Evolutionary conservation across 345 rosid species (phyloP), one percentile per base, ranked within the genome.

Genomic region (Eucalyptus cladocalyx): DNA sequence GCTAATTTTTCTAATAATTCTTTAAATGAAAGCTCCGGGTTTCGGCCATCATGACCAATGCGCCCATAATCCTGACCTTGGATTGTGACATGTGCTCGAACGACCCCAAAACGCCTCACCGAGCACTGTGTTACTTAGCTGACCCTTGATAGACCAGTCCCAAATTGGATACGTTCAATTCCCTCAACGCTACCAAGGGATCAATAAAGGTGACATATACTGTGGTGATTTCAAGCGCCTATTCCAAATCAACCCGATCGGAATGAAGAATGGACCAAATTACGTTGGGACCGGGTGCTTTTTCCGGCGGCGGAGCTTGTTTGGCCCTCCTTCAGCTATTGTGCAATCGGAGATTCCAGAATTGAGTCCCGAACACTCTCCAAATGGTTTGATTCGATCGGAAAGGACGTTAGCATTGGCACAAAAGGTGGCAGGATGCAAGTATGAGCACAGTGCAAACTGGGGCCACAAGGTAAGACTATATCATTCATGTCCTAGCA

Each of bases 31-130:
- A 97, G 99, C 86, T 97, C 45, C 93, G 99, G 14, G 99, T 97
- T 14, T 97, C 99, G 13, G 93, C 93, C 4, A 88, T 87, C 72
- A 91, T 97, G 95, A 95, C 95, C 51, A 97, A 97, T 88, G 94
- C 96, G 23, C 96, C 97, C 4, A 83, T 97, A 50, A 88, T 96
- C 60, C 90, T 97, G 90, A 94, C 97, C 30, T 88, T 95, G 51
- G 99, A 97, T 28, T 96, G 99, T 87, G 99, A 97, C 93, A 96
- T 93, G 94, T 90, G 92, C 89, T 97, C 99, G 3, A 97, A 96
- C 89, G 94, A 97, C 87, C 97, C 99, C 2, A 80, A 40, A 42
- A 92, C 98, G 5, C 94, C 93, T 48, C 88, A 80, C 11, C 94
- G 94, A 34, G 92, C 90, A 26, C 65, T 96, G 28, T 96, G 99